Evolutionary conservation across 2,329 filamentous ascomycete species (phyloP).

Genomic region (Lasiodiplodia theobromae): DNA sequence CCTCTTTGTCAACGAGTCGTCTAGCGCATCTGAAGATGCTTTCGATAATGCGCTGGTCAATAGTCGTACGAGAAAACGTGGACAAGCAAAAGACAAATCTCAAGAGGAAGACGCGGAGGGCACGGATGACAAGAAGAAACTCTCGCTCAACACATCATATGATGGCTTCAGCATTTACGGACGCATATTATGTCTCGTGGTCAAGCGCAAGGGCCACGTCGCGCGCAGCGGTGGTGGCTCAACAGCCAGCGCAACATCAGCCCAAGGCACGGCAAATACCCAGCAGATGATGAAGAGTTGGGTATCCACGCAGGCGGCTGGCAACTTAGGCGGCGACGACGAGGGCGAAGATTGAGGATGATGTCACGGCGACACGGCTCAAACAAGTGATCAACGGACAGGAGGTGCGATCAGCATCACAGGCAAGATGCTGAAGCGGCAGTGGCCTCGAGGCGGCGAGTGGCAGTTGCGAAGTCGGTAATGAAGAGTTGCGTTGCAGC

Average conservation of each 20-base stretch:
- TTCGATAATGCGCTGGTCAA: constrained; percentile 25
- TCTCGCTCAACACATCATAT: constrained; percentile 84
- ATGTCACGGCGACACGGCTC: constrained; percentile 13
- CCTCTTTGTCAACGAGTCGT: constrained; percentile 41
- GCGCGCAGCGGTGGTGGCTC: constrained; percentile 29
- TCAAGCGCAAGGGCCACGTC: constrained; percentile 69
- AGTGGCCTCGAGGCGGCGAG: background rate
- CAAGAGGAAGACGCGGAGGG: constrained; percentile 46
- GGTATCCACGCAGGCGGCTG: constrained; percentile 52
- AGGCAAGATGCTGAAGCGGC: background rate
- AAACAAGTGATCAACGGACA: constrained; percentile 16
- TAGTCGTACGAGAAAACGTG: constrained; percentile 32
- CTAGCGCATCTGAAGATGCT: constrained; percentile 42
- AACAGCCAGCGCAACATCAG: constrained; percentile 5
- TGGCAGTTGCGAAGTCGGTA: background rate
- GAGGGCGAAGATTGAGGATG: constrained; percentile 42
- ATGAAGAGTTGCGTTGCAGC: constrained; percentile 9
- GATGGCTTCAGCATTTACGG: constrained; percentile 97
- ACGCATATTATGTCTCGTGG: constrained; percentile 86
- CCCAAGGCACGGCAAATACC: constrained; percentile 36
- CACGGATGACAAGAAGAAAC: constrained; percentile 92
- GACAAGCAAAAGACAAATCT: constrained; percentile 27
- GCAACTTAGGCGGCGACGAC: constrained; percentile 43
- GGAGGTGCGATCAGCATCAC: constrained; percentile 9
- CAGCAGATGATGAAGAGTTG: constrained; percentile 52